Evolutionary conservation across 2,329 filamentous ascomycete species (phyloP).

Genomic region (Cordyceps cateniannulata): DNA sequence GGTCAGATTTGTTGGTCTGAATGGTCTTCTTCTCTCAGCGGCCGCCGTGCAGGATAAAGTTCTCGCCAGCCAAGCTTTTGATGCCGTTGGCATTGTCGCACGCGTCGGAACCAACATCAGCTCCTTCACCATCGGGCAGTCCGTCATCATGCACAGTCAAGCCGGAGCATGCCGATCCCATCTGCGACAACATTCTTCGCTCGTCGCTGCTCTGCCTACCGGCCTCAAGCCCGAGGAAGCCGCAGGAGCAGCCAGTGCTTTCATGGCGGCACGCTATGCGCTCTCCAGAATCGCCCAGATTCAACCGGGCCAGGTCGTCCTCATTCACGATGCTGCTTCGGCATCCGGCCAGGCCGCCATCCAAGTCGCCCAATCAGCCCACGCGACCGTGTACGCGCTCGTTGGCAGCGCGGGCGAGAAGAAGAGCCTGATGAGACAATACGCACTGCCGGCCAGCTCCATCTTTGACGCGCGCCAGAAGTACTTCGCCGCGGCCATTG

Average conservation of each 20-base stretch:
- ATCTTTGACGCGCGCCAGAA: slow-evolving; percentile 26
- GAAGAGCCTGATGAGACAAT: slow-evolving; percentile 20
- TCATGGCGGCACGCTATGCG: not conserved
- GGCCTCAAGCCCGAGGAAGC: slow-evolving; percentile 6
- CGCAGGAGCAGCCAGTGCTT: not conserved
- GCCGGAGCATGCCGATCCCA: not conserved
- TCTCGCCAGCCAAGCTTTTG: not conserved
- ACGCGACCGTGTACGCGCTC: slow-evolving; percentile 32
- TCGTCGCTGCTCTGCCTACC: slow-evolving; percentile 20
- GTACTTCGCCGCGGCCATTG: slow-evolving; percentile 23
- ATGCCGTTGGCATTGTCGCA: not conserved
- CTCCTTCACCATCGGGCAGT: not conserved
- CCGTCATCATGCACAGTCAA: not conserved
- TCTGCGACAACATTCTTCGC: not conserved
- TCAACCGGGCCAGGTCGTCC: slow-evolving; percentile 20
- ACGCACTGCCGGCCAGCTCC: slow-evolving; percentile 25
- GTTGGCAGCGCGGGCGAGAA: slow-evolving; percentile 25
- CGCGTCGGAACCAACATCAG: not conserved
- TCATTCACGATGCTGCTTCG: slow-evolving; percentile 32
- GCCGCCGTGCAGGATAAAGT: not conserved
- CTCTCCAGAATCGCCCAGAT: slow-evolving; percentile 16
- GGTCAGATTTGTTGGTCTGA: not conserved
- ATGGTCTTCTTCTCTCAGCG: not conserved
- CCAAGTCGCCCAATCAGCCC: slow-evolving; percentile 26
- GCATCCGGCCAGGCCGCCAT: slow-evolving; percentile 33